phyloP scores from a whole-genome alignment of 1,284 basidiomycete species.

The Leccinum subfulvum region DNA sequence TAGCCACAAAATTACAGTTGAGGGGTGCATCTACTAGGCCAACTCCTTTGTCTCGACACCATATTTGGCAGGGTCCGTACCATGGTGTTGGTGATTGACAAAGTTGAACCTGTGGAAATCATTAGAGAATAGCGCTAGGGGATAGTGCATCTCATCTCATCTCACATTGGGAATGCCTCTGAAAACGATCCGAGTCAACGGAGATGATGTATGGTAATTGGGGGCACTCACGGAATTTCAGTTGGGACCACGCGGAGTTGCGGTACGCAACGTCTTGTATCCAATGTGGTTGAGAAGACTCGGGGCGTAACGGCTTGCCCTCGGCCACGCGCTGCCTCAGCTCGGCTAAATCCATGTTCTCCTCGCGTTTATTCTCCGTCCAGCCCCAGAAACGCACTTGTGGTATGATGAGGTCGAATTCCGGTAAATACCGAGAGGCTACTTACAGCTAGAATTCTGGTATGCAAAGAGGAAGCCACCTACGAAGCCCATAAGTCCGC shows the following conservation, averaged over 20 bases:
- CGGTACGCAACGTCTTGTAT: conserved; percentile 87
- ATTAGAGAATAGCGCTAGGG: conserved; percentile 3
- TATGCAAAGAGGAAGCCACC: conserved; percentile 95
- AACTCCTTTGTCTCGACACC: conserved; percentile 38
- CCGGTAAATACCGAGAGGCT: conserved; percentile 11
- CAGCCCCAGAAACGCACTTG: conserved; percentile 94
- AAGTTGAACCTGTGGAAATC: conserved; percentile 76
- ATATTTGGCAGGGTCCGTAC: conserved; percentile 83
- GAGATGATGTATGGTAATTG: neutral
- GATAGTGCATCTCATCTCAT: neutral
- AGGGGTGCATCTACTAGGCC: conserved; percentile 19
- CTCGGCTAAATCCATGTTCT: conserved; percentile 74
- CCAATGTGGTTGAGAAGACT: conserved; percentile 81
- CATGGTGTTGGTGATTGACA: conserved; percentile 87
- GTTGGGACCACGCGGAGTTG: conserved; percentile 91
- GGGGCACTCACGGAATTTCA: conserved; percentile 79
- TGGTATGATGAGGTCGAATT: conserved; percentile 17
- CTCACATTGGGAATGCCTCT: conserved; percentile 71
- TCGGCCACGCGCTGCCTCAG: conserved; percentile 67
- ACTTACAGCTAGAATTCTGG: conserved; percentile 83
- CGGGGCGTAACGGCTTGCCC: conserved; percentile 84
- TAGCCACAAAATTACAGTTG: conserved; percentile 10
- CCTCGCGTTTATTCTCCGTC: conserved; percentile 87
- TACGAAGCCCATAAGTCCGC: conserved; percentile 62
- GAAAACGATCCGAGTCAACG: conserved; percentile 13